Evolutionary conservation across 2,329 filamentous ascomycete species (phyloP).

Genomic region (Alternaria longipes): DNA sequence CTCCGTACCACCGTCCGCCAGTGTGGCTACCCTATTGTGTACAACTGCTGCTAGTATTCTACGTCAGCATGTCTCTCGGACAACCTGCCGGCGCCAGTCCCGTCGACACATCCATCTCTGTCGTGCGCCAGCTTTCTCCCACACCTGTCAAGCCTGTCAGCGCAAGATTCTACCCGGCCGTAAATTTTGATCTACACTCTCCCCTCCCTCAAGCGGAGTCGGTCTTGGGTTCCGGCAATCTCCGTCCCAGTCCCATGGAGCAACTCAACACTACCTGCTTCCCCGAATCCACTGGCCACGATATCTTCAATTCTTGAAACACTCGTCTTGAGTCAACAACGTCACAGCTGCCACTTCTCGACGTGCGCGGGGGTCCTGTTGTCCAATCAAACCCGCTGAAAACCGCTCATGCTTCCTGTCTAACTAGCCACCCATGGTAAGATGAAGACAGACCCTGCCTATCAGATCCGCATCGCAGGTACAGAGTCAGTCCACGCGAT

Average conservation of each 20-base stretch:
- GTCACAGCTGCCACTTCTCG: slow-evolving; percentile 26
- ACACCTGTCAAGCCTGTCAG: slow-evolving; percentile 10
- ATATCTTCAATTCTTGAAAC: slow-evolving; percentile 14
- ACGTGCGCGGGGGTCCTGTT: slow-evolving; percentile 17
- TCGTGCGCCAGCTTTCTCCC: neutral
- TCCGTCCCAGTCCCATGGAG: neutral
- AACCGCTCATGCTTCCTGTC: slow-evolving; percentile 1
- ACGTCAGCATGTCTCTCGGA: neutral
- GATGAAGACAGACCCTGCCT: slow-evolving; percentile 1
- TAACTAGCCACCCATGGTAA: slow-evolving; percentile 8
- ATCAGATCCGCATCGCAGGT: slow-evolving; percentile 4
- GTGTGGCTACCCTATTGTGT: neutral
- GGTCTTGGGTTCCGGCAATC: slow-evolving; percentile 4
- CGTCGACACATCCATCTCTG: neutral
- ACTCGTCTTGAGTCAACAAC: slow-evolving; percentile 17
- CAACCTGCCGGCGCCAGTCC: neutral
- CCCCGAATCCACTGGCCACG: slow-evolving; percentile 1
- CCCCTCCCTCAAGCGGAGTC: neutral
- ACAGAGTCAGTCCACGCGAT: neutral
- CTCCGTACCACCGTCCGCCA: neutral
- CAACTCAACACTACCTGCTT: neutral
- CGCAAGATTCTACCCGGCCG: neutral
- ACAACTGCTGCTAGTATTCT: neutral
- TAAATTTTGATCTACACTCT: slow-evolving; percentile 2
- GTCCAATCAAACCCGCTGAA: slow-evolving; percentile 10